Percentiles rank a stretch among this genome's conserved stretches.
Conservation (phyloP, 352 stramenopile species). For the Pseudoperonospora humuli region DNA sequence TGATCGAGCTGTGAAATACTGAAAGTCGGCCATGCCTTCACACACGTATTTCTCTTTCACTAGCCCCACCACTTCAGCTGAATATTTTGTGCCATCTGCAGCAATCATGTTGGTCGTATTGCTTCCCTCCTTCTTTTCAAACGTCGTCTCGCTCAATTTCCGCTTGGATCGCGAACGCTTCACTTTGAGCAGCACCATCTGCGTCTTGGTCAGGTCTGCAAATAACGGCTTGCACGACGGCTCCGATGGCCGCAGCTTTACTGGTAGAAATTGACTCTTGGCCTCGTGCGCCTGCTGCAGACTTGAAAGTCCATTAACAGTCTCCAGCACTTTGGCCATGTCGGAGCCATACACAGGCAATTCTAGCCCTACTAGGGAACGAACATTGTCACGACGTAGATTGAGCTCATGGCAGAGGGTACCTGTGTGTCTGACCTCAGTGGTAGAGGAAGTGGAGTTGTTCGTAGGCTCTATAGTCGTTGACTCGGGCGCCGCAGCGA, state of each 20-base stretch:
- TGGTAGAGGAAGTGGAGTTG: not conserved
- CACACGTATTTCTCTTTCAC: conserved; percentile 77
- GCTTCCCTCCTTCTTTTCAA: conserved; percentile 10
- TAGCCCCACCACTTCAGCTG: conserved; percentile 45
- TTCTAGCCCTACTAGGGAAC: conserved; percentile 53
- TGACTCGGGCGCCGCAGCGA: not conserved
- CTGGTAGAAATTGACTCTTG: conserved; percentile 70
- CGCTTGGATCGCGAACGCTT: conserved; percentile 27
- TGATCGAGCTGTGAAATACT: conserved; percentile 61
- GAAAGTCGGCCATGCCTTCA: conserved; percentile 82
- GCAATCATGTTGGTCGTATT: conserved; percentile 1
- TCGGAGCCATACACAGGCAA: conserved; percentile 55
- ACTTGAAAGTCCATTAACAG: conserved; percentile 42
- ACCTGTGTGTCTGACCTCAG: not conserved
- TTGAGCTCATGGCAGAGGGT: conserved; percentile 19
- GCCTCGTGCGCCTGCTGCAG: conserved; percentile 60
- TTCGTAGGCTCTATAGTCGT: conserved; percentile 1
- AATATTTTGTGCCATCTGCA: conserved; percentile 19
- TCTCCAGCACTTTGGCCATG: conserved; percentile 42
- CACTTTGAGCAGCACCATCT: conserved; percentile 61
- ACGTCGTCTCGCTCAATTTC: conserved; percentile 8
- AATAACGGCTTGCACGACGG: conserved; percentile 80
- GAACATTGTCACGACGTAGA: conserved; percentile 27
- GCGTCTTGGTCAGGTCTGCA: conserved; percentile 72
- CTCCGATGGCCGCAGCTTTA: conserved; percentile 66